Conservation (phyloP, 2,329 filamentous ascomycete species). For the Ophiocordyceps camponoti-rufipedis region DNA sequence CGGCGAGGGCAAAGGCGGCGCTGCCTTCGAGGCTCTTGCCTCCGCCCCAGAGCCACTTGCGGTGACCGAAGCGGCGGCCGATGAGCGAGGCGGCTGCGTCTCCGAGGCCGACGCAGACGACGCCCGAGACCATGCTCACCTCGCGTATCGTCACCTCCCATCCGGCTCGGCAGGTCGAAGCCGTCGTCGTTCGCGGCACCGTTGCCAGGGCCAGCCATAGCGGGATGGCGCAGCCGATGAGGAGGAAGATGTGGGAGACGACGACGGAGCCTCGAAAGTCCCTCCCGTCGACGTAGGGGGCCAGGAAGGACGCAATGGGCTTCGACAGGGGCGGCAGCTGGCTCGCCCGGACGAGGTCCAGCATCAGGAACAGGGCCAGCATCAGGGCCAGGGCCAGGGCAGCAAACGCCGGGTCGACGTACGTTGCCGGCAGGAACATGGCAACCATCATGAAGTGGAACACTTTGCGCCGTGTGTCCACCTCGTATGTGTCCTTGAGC, state of each 20-base stretch:
- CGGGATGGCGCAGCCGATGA: constrained; percentile 88
- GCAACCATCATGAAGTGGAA: constrained; percentile 98
- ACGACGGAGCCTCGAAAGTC: constrained; percentile 90
- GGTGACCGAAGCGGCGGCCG: constrained; percentile 66
- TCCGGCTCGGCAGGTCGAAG: constrained; percentile 31
- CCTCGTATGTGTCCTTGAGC: constrained; percentile 62
- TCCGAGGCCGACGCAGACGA: constrained; percentile 87
- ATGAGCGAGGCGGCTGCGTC: constrained; percentile 87
- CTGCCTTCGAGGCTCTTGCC: constrained; percentile 89
- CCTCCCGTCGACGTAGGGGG: constrained; percentile 84
- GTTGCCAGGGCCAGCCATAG: constrained; percentile 76
- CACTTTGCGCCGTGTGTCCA: constrained; percentile 89
- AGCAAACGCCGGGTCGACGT: constrained; percentile 69
- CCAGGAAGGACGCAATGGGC: constrained; percentile 70
- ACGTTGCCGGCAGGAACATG: constrained; percentile 81
- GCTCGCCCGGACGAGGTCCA: constrained; percentile 78
- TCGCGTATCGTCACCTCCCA: constrained; percentile 66
- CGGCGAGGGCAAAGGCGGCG: constrained; percentile 63
- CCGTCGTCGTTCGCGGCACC: constrained; percentile 35
- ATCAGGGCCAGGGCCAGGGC: constrained; percentile 64
- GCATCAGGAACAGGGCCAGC: constrained; percentile 67
- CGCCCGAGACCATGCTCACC: constrained; percentile 77
- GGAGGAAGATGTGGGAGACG: constrained; percentile 85
- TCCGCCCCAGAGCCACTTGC: constrained; percentile 93
- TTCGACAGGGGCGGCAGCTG: constrained; percentile 81